Evolutionary conservation across 805 yeast genomes (phyloP).

Genomic region (Candida sakaeoensis): DNA sequence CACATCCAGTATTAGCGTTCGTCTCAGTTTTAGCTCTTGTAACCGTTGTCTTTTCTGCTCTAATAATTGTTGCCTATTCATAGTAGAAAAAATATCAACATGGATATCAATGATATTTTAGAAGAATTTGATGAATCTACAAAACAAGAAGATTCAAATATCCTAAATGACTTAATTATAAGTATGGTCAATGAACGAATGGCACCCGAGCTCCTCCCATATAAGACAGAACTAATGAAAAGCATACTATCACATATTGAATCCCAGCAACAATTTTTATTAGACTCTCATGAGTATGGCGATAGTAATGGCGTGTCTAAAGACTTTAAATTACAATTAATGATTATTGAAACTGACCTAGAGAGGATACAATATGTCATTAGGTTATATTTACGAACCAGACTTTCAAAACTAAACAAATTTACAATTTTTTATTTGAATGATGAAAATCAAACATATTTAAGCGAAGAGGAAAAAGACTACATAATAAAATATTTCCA

Average conservation of each 20-base stretch:
- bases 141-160: constrained; percentile 13
- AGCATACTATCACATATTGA: constrained; percentile 58
- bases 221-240: constrained; percentile 57
- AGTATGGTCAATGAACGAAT: constrained; percentile 83
- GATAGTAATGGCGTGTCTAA: constrained; percentile 44
- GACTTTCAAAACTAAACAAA: constrained; percentile 72
- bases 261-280: constrained; percentile 67
- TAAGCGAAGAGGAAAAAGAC: constrained; percentile 57
- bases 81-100: constrained; percentile 9
- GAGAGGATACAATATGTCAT: constrained; percentile 81
- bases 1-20: constrained; percentile 8
- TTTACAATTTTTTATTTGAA: constrained; percentile 58
- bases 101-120: constrained; percentile 66
- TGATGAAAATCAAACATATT: constrained; percentile 17
- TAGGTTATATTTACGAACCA: constrained; percentile 75
- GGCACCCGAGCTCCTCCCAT: constrained; percentile 83
- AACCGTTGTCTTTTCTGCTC: constrained; percentile 39
- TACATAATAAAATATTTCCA: constrained; percentile 70
- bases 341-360: constrained; percentile 87
- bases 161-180: constrained; percentile 45
- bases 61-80: constrained; percentile 36
- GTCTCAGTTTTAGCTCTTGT: constrained; percentile 21
- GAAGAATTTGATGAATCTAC: constrained; percentile 51
- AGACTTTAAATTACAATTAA: constrained; percentile 71
- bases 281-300: constrained; percentile 73